phyloP scores from a whole-genome alignment of 129 eudicot genomes.

The Sambucus nigra region DNA sequence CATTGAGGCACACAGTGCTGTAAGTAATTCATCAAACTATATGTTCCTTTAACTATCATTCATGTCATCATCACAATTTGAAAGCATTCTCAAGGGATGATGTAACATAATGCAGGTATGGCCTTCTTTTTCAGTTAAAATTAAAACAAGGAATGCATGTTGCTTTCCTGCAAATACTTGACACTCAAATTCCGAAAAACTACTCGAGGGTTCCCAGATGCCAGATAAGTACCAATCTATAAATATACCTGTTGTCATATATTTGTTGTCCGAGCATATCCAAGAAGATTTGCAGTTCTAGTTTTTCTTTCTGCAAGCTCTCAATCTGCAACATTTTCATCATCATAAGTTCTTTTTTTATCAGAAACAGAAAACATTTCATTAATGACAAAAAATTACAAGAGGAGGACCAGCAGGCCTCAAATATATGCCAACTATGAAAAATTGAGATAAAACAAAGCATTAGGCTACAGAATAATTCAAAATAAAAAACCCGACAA shows the following conservation, averaged over 20 bases:
- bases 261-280: conserved; percentile 80
- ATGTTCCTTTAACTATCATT: background rate
- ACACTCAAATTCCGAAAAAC: background rate
- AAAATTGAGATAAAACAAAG: too few species aligned
- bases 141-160: background rate
- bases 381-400: too few species aligned
- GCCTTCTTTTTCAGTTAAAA: background rate
- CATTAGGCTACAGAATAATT: too few species aligned
- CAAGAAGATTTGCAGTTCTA: conserved; percentile 61
- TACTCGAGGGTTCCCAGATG: background rate
- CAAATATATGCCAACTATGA: too few species aligned
- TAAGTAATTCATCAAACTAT: background rate
- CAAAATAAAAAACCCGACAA: too few species aligned
- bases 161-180: background rate
- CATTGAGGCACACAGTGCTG: too few species aligned
- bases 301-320: conserved; percentile 56
- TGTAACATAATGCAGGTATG: background rate
- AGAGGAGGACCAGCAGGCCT: too few species aligned
- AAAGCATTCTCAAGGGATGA: too few species aligned
- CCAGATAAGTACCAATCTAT: background rate
- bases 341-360: conserved; percentile 10
- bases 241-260: conserved; percentile 57
- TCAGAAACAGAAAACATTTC: too few species aligned
- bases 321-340: conserved; percentile 51
- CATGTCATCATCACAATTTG: background rate